A percentile compares a stretch with the other conserved stretches of the same genome.
Evolutionary conservation across 306 rosid genomes (phyloP).

Genomic region (Citrullus colocynthis): DNA sequence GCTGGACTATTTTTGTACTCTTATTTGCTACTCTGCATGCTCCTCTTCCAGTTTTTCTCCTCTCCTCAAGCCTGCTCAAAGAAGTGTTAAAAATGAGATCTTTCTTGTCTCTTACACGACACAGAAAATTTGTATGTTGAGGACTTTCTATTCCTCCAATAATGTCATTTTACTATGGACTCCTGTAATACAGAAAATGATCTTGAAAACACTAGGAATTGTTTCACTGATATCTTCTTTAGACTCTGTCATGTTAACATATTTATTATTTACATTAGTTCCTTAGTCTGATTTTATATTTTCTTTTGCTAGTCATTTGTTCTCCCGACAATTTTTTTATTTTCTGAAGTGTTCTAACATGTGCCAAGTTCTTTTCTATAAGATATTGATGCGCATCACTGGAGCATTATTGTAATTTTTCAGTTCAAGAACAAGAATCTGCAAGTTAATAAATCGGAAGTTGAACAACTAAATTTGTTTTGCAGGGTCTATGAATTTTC

Average conservation of each 20-base stretch:
- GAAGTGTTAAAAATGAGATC: not conserved
- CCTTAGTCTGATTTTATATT: not conserved
- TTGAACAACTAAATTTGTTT: slow-evolving; percentile 4
- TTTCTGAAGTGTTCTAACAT: not conserved
- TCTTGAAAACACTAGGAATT: not conserved
- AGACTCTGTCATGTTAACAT: not conserved
- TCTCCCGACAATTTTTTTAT: not conserved
- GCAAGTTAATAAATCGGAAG: not conserved
- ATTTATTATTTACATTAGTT: not conserved
- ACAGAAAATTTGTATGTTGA: not conserved
- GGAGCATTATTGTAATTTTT: not conserved
- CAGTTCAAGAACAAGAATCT: not conserved
- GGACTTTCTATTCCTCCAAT: not conserved
- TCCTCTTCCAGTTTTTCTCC: not conserved
- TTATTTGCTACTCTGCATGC: not conserved
- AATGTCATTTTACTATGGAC: not conserved
- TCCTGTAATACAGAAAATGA: not conserved
- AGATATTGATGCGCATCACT: not conserved
- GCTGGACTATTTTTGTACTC: not conserved
- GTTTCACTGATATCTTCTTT: not conserved
- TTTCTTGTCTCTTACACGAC: not conserved
- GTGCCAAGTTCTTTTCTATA: not conserved
- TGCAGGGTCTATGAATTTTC: slow-evolving; percentile 16
- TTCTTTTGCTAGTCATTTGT: not conserved
- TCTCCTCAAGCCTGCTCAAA: not conserved